Conservation (phyloP, 2,329 filamentous ascomycete species). For the Phaeophleospora eucalypticola region DNA sequence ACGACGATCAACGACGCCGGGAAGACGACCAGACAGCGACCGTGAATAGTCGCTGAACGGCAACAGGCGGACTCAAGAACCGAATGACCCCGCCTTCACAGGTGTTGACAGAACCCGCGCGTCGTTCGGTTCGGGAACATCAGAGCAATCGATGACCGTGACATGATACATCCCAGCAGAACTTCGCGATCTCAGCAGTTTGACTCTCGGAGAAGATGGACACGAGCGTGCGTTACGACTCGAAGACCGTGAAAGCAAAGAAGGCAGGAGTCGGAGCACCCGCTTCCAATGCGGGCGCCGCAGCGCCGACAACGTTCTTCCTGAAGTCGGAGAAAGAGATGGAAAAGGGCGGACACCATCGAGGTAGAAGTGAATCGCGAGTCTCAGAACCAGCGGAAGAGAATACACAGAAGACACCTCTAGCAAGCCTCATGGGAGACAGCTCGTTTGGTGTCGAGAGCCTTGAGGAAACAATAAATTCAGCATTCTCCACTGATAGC, state of each 20-base stretch:
- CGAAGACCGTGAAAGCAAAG: conserved; percentile 3
- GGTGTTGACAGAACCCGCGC: too few species aligned
- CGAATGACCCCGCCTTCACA: too few species aligned
- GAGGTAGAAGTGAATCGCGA: conserved; percentile 25
- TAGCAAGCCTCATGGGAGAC: conserved; percentile 35
- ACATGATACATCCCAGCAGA: not conserved
- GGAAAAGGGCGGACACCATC: conserved; percentile 28
- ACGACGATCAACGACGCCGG: not conserved
- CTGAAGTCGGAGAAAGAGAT: conserved; percentile 52
- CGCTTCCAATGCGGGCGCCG: conserved; percentile 16
- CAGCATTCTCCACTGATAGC: conserved; percentile 35
- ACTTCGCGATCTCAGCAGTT: too few species aligned
- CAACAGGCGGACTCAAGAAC: too few species aligned
- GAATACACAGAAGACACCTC: conserved; percentile 15
- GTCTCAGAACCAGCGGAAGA: conserved; percentile 17
- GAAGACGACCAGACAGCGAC: not conserved
- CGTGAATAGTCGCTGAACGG: not conserved
- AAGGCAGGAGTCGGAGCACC: not conserved
- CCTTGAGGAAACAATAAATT: conserved; percentile 50
- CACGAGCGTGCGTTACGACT: not conserved
- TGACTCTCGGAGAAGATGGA: conserved; percentile 4
- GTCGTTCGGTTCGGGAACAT: too few species aligned
- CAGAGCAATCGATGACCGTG: not conserved
- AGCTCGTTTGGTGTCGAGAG: conserved; percentile 57
- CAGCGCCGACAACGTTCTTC: conserved; percentile 56